phyloP scores from a whole-genome alignment of 345 rosid species.

The Adansonia digitata region DNA sequence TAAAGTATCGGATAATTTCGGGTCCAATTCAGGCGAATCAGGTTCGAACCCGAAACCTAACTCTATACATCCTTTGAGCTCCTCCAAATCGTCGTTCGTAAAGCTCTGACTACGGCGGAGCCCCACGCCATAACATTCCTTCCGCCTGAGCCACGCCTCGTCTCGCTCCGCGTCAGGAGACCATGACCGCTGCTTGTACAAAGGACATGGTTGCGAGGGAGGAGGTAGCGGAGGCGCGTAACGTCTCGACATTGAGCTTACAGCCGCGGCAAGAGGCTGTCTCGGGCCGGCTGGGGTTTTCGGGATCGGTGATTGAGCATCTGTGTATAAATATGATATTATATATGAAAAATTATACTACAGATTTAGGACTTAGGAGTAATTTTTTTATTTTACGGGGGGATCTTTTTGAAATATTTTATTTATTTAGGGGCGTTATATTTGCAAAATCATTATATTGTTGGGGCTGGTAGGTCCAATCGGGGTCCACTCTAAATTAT shows the following conservation, averaged over 20 bases:
- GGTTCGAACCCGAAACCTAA: conserved; percentile 72
- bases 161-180: conserved; percentile 72
- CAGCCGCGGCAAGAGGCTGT: background rate
- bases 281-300: conserved; percentile 17
- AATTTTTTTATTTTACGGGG: background rate
- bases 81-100: conserved; percentile 74
- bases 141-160: conserved; percentile 65
- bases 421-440: background rate
- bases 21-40: conserved; percentile 64
- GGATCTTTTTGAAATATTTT: background rate
- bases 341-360: no score
- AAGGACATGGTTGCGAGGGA: conserved; percentile 25
- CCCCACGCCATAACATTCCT: conserved; percentile 17
- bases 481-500: background rate
- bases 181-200: conserved; percentile 68
- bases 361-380: background rate
- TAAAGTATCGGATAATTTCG: conserved; percentile 53
- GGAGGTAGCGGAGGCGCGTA: conserved; percentile 29
- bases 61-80: conserved; percentile 79
- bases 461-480: background rate
- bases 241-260: background rate
- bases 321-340: no score
- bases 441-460: background rate
- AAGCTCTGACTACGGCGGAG: conserved; percentile 50
- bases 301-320: background rate